Percentiles rank a stretch among this genome's conserved stretches.
Conservation (phyloP, 2,329 filamentous ascomycete species). For the Colletotrichum plurivorum region DNA sequence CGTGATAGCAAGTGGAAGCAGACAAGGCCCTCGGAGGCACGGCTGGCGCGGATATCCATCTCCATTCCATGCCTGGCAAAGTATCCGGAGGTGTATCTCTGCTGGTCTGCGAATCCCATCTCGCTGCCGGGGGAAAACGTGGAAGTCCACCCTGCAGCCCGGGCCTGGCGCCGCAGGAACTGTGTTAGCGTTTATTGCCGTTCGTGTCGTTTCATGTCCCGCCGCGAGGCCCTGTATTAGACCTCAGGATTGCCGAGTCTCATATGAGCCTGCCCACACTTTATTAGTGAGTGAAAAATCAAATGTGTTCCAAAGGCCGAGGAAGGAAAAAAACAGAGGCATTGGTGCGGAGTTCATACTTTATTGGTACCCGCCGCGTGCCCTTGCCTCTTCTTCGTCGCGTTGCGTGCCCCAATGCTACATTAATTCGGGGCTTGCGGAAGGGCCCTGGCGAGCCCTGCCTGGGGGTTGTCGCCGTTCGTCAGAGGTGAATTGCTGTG, state of each 20-base stretch:
- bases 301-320: slow-evolving; percentile 7
- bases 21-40: neutral
- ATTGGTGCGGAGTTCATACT: slow-evolving; percentile 25
- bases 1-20: slow-evolving; percentile 8
- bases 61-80: neutral
- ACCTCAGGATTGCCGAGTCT: slow-evolving; percentile 24
- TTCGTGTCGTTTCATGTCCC: slow-evolving; percentile 35
- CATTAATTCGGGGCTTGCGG: slow-evolving; percentile 30
- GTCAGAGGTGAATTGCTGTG: slow-evolving; percentile 22
- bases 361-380: slow-evolving; percentile 32
- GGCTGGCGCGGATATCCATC: slow-evolving; percentile 14
- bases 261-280: slow-evolving; percentile 20
- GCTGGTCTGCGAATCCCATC: slow-evolving; percentile 22
- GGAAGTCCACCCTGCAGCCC: slow-evolving; percentile 23
- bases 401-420: slow-evolving; percentile 15
- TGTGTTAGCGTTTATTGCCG: slow-evolving; percentile 26
- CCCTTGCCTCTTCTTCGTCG: slow-evolving; percentile 14
- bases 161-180: slow-evolving; percentile 19
- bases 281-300: slow-evolving; percentile 10
- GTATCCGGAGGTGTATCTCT: neutral
- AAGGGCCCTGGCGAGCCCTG: slow-evolving; percentile 29
- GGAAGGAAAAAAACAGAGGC: neutral
- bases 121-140: slow-evolving; percentile 21
- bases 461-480: neutral
- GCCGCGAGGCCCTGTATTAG: slow-evolving; percentile 22